Percentiles rank a stretch among this genome's conserved stretches.
phyloP scores from a whole-genome alignment of 1,139 yeast genomes.

The Nakaseomyces glabratus region DNA sequence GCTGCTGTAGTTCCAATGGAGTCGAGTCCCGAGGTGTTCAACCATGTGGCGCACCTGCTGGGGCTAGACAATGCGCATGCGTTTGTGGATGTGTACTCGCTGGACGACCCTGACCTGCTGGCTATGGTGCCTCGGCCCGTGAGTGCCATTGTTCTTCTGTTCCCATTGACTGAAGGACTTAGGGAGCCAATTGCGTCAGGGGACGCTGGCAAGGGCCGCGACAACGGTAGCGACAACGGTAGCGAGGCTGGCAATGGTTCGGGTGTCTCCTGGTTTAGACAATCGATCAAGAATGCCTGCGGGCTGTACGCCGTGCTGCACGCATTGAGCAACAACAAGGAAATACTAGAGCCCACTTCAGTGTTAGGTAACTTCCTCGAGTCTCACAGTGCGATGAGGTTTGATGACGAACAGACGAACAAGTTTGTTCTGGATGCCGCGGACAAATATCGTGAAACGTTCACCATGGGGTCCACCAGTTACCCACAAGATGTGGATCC shows the following conservation, averaged over 20 bases:
- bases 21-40: slow-evolving; percentile 80
- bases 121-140: slow-evolving; percentile 78
- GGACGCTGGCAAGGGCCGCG: neutral
- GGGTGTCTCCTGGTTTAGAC: slow-evolving; percentile 60
- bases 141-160: slow-evolving; percentile 62
- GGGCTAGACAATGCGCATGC: slow-evolving; percentile 56
- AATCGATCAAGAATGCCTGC: slow-evolving; percentile 82
- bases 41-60: slow-evolving; percentile 54
- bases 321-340: slow-evolving; percentile 46
- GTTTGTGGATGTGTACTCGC: slow-evolving; percentile 76
- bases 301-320: slow-evolving; percentile 87
- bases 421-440: slow-evolving; percentile 22
- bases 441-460: slow-evolving; percentile 17
- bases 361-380: slow-evolving; percentile 28
- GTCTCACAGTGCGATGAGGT: slow-evolving; percentile 31
- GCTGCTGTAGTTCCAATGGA: slow-evolving; percentile 71
- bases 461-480: slow-evolving; percentile 57
- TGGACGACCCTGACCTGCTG: slow-evolving; percentile 69
- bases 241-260: neutral
- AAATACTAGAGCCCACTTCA: slow-evolving; percentile 24
- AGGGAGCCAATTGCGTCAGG: neutral
- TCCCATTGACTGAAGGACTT: slow-evolving; percentile 59
- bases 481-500: slow-evolving; percentile 64
- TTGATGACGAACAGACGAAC: slow-evolving; percentile 46
- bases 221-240: neutral